Evolutionary conservation across 371 early-diverging fungal species (phyloP).

Genomic region (Rhizopus delemar): DNA sequence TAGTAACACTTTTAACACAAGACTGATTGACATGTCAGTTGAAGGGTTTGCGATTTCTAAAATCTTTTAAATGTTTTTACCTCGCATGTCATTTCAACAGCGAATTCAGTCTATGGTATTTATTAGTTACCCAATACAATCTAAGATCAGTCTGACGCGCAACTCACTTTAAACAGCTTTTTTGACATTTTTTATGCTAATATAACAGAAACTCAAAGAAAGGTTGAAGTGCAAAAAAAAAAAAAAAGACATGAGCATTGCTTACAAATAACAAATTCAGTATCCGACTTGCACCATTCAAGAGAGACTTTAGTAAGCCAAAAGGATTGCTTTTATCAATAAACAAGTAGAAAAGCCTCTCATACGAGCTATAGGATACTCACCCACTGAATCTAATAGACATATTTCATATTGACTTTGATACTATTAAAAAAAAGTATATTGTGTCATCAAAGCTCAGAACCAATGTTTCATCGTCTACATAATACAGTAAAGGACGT

Average conservation of each 20-base stretch:
- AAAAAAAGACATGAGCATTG: constrained; percentile 1
- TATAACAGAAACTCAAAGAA: background rate
- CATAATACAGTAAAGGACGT: too few relatives aligned
- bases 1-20: constrained; percentile 68
- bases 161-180: constrained; percentile 27
- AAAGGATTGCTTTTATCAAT: too few relatives aligned
- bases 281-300: background rate
- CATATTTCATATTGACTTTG: too few relatives aligned
- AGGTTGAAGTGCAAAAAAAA: background rate
- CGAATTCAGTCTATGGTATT: constrained; percentile 66
- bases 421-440: too few relatives aligned
- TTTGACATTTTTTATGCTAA: constrained; percentile 12
- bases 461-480: too few relatives aligned
- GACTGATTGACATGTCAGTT: constrained; percentile 20
- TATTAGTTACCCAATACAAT: background rate
- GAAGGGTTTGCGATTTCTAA: too few relatives aligned
- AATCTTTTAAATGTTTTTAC: constrained; percentile 3
- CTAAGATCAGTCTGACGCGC: too few relatives aligned
- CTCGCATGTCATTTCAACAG: constrained; percentile 83
- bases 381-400: too few relatives aligned
- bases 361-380: too few relatives aligned
- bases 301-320: too few relatives aligned
- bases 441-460: too few relatives aligned
- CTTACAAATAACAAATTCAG: background rate
- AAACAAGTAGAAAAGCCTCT: too few relatives aligned